Conservation (phyloP, 1,284 basidiomycete genomes). For the Tylopilus sp. region DNA sequence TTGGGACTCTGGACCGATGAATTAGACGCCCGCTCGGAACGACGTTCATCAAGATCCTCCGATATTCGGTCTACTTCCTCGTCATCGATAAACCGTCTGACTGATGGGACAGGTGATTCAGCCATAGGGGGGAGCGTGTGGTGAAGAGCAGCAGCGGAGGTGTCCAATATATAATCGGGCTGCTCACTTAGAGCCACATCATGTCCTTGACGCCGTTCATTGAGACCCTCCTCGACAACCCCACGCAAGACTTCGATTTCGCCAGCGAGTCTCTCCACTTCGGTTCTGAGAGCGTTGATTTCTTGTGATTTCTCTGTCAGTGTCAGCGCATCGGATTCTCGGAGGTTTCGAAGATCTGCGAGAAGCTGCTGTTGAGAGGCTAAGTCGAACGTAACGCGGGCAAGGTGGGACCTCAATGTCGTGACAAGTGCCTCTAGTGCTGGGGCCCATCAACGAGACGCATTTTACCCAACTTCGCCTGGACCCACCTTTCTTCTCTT, state of each 20-base stretch:
- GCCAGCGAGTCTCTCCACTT: constrained; percentile 72
- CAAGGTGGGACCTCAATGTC: constrained; percentile 68
- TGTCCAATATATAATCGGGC: not conserved
- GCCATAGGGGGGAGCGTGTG: not conserved
- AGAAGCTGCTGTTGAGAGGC: constrained; percentile 66
- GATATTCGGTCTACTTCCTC: constrained; percentile 35
- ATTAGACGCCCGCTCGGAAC: constrained; percentile 33
- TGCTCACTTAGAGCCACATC: constrained; percentile 22
- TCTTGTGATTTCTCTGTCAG: constrained; percentile 61
- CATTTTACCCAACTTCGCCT: not conserved
- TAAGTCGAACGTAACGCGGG: constrained; percentile 73
- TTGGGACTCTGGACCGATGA: constrained; percentile 25
- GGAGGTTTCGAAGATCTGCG: constrained; percentile 59
- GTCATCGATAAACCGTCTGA: constrained; percentile 27
- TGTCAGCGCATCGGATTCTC: constrained; percentile 58
- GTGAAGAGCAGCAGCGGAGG: not conserved
- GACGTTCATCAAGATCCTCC: constrained; percentile 34
- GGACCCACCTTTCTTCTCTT: constrained; percentile 75
- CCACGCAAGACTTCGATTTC: constrained; percentile 81
- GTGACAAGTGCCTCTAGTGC: constrained; percentile 75
- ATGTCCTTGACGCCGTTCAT: constrained; percentile 52
- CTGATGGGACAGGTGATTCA: constrained; percentile 8
- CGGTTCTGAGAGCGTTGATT: constrained; percentile 55
- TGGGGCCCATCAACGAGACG: constrained; percentile 30
- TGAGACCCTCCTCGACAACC: constrained; percentile 79